These are phyloP conservation scores for Vitis cinerea DNA, from an alignment of 164 flowering plant species.

Conservation along the genomic window DNA sequence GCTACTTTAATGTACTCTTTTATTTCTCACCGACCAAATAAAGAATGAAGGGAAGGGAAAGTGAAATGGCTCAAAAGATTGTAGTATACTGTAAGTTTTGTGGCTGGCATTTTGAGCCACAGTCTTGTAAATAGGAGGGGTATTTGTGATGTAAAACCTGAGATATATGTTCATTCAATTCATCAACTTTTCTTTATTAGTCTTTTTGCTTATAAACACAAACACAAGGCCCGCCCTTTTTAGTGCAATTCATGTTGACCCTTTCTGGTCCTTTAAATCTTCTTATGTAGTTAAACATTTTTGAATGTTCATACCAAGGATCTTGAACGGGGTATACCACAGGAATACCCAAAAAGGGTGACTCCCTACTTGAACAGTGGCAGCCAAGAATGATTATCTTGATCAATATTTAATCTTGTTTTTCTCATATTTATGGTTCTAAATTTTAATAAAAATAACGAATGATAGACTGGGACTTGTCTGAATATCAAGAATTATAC, in stretches of 20 bases:
- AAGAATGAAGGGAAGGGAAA: conserved; percentile 9
- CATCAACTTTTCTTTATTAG: conserved; percentile 4
- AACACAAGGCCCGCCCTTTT: not conserved
- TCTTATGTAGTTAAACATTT: too few relatives aligned
- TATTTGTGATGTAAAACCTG: conserved; percentile 18
- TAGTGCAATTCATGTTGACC: not conserved
- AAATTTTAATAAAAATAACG: too few relatives aligned
- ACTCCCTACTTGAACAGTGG: too few relatives aligned
- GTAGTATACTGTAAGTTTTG: conserved; percentile 24
- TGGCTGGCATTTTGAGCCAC: conserved; percentile 22
- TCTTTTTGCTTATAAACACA: not conserved
- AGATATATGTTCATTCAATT: conserved; percentile 30
- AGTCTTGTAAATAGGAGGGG: conserved; percentile 27
- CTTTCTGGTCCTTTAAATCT: not conserved
- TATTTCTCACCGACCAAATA: conserved; percentile 17
- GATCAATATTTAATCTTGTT: too few relatives aligned
- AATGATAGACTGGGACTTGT: too few relatives aligned
- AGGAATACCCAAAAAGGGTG: too few relatives aligned
- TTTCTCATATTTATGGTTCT: too few relatives aligned
- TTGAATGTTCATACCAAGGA: too few relatives aligned
- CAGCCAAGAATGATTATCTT: too few relatives aligned
- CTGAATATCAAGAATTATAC: too few relatives aligned
- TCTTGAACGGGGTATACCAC: too few relatives aligned
- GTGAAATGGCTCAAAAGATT: conserved; percentile 8
- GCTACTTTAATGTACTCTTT: not conserved